Conservation (phyloP, 768 basidiomycete species). For the Macrocybe gigantea region DNA sequence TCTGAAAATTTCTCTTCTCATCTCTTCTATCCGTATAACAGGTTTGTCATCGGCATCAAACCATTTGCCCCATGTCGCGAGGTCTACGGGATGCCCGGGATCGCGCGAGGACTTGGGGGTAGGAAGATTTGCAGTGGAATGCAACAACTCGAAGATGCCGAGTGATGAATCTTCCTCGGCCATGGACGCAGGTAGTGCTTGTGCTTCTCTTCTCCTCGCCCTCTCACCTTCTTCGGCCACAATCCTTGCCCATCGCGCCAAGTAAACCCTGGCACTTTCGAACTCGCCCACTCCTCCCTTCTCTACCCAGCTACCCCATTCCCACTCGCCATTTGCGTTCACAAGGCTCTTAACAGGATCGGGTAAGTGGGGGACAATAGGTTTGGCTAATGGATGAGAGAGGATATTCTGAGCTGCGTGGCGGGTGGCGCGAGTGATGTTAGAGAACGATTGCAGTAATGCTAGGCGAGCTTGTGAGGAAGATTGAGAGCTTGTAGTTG, state of each 20-base stretch:
- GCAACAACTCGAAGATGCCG: constrained; percentile 84
- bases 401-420: constrained; percentile 94
- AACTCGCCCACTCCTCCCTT: constrained; percentile 93
- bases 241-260: constrained; percentile 94
- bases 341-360: constrained; percentile 91
- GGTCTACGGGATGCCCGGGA: constrained; percentile 71
- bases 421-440: constrained; percentile 87
- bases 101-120: constrained; percentile 80
- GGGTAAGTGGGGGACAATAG: constrained; percentile 93
- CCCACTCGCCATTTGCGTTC: constrained; percentile 83
- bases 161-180: constrained; percentile 66
- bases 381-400: constrained; percentile 92
- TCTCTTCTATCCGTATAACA: constrained; percentile 57
- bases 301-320: constrained; percentile 93
- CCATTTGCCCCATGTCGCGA: constrained; percentile 71
- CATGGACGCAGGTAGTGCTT: constrained; percentile 50
- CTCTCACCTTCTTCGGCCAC: constrained; percentile 98
- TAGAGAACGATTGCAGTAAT: constrained; percentile 90
- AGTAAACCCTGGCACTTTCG: constrained; percentile 92
- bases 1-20: constrained; percentile 74
- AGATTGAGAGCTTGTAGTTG: constrained; percentile 43
- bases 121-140: constrained; percentile 73
- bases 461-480: constrained; percentile 72
- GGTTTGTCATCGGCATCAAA: constrained; percentile 70
- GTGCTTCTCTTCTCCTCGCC: constrained; percentile 75